Conservation (phyloP, 495 filamentous ascomycete species). For the Daldinia grandis region DNA sequence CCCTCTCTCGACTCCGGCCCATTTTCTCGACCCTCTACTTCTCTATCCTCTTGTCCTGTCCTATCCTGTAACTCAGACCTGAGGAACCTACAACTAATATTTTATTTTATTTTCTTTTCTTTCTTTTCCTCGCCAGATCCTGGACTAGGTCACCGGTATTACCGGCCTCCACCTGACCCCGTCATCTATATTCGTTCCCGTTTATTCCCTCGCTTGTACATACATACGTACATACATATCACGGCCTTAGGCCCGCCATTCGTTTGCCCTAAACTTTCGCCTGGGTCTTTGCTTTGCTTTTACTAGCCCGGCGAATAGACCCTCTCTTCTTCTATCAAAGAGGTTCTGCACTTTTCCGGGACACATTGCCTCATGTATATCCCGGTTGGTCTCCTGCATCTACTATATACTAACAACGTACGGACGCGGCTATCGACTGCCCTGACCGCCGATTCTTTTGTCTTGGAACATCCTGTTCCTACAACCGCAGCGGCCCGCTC, state of each 20-base stretch:
- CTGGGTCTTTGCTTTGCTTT: slow-evolving; percentile 37
- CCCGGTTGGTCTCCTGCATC: slow-evolving; percentile 32
- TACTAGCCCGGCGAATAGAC: slow-evolving; percentile 35
- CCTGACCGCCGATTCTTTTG: slow-evolving; percentile 27
- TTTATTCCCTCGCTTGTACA: slow-evolving; percentile 31
- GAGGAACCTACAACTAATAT: slow-evolving; percentile 27
- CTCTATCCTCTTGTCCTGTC: slow-evolving; percentile 32
- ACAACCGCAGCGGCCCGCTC: slow-evolving; percentile 27
- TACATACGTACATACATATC: slow-evolving; percentile 14
- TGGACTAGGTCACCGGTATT: slow-evolving; percentile 21
- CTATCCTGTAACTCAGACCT: slow-evolving; percentile 32
- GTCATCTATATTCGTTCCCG: slow-evolving; percentile 19
- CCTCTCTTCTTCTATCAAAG: slow-evolving; percentile 19
- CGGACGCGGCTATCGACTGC: slow-evolving; percentile 29
- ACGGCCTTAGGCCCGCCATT: slow-evolving; percentile 33
- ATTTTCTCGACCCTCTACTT: slow-evolving; percentile 33
- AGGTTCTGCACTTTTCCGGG: slow-evolving; percentile 27
- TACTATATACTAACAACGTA: slow-evolving; percentile 38
- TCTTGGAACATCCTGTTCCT: slow-evolving; percentile 24
- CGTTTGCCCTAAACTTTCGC: slow-evolving; percentile 23
- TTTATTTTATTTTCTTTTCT: slow-evolving; percentile 3
- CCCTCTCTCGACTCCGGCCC: slow-evolving; percentile 17
- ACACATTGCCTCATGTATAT: slow-evolving; percentile 39
- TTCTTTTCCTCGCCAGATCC: slow-evolving; percentile 7
- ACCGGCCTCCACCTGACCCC: slow-evolving; percentile 11